Percentiles rank a stretch among this genome's conserved stretches.
These are phyloP conservation scores for Cutaneotrichosporon sp. DNA, from an alignment of 1,284 basidiomycete genomes.

Conservation along the genomic window DNA sequence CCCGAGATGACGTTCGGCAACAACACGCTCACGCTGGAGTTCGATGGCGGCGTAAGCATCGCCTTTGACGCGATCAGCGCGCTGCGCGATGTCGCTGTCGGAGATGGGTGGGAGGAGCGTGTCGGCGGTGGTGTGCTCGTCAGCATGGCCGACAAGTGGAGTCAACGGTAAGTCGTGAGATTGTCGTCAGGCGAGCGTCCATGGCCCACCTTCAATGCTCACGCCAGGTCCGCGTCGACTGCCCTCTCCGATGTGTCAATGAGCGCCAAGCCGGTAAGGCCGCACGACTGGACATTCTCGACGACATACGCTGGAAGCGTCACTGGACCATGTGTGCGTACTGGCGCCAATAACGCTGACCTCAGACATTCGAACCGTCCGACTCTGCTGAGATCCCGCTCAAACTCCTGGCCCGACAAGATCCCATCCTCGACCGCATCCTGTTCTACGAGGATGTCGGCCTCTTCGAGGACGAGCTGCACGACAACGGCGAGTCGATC, in stretches of 20 bases:
- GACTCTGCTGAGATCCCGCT: conserved; percentile 66
- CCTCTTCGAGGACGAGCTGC: conserved; percentile 87
- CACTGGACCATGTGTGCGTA: conserved; percentile 27
- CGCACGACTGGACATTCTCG: conserved; percentile 98
- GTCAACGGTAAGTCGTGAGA: conserved; percentile 60
- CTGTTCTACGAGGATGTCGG: conserved; percentile 90
- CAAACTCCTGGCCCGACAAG: conserved; percentile 74
- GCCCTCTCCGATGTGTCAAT: conserved; percentile 56
- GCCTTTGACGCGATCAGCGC: conserved; percentile 67
- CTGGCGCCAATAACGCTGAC: conserved; percentile 13
- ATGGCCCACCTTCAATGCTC: not conserved
- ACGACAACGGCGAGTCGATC: conserved; percentile 84
- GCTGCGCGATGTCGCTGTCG: conserved; percentile 67
- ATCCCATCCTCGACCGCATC: conserved; percentile 63
- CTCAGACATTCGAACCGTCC: conserved; percentile 53
- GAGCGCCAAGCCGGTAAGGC: conserved; percentile 72
- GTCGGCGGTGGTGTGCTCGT: conserved; percentile 90
- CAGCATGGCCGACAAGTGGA: conserved; percentile 89
- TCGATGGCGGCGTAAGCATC: conserved; percentile 57
- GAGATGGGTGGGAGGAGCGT: conserved; percentile 59
- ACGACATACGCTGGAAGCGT: conserved; percentile 72
- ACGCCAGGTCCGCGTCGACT: conserved; percentile 18
- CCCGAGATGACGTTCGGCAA: conserved; percentile 97
- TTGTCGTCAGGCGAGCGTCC: too few relatives aligned
- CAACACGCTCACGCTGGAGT: conserved; percentile 64